phyloP scores from a whole-genome alignment of 768 basidiomycete genomes.

The Leccinum longicurvipes region DNA sequence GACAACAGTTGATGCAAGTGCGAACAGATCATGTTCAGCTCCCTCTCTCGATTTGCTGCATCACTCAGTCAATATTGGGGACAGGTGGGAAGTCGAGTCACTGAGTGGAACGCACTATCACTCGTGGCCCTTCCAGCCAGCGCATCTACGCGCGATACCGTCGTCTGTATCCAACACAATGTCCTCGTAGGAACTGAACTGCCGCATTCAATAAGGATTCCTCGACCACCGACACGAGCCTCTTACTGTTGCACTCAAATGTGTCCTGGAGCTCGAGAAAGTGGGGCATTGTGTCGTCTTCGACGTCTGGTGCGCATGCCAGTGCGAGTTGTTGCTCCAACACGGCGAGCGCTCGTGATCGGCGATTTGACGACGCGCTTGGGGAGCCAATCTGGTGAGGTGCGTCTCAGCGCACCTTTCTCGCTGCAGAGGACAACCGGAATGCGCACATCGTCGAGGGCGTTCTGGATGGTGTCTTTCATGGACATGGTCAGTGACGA shows the following conservation, averaged over 20 bases:
- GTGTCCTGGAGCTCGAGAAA: slow-evolving; percentile 71
- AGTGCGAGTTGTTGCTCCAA: slow-evolving; percentile 55
- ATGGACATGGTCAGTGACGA: slow-evolving; percentile 26
- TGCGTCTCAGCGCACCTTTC: slow-evolving; percentile 9
- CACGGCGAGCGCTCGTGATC: slow-evolving; percentile 51
- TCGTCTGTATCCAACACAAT: slow-evolving; percentile 56
- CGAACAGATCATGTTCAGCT: slow-evolving; percentile 44
- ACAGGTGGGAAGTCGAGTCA: not conserved
- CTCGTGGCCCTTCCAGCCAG: slow-evolving; percentile 43
- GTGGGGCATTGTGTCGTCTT: slow-evolving; percentile 43
- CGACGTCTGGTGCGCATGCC: slow-evolving; percentile 43
- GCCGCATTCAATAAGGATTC: slow-evolving; percentile 6
- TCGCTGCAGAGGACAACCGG: not conserved
- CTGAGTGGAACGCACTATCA: slow-evolving; percentile 37
- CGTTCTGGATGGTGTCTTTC: slow-evolving; percentile 50
- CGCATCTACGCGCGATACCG: slow-evolving; percentile 49
- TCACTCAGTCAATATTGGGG: slow-evolving; percentile 1
- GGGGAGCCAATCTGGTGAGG: slow-evolving; percentile 59
- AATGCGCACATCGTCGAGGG: slow-evolving; percentile 63
- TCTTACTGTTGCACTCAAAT: slow-evolving; percentile 80
- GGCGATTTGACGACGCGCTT: slow-evolving; percentile 49
- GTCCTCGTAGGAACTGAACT: slow-evolving; percentile 64
- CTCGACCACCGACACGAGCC: not conserved
- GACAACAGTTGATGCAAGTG: slow-evolving; percentile 60
- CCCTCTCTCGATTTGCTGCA: slow-evolving; percentile 43